Conservation (phyloP, 495 filamentous ascomycete genomes). For the Trichocladium antarcticum region DNA sequence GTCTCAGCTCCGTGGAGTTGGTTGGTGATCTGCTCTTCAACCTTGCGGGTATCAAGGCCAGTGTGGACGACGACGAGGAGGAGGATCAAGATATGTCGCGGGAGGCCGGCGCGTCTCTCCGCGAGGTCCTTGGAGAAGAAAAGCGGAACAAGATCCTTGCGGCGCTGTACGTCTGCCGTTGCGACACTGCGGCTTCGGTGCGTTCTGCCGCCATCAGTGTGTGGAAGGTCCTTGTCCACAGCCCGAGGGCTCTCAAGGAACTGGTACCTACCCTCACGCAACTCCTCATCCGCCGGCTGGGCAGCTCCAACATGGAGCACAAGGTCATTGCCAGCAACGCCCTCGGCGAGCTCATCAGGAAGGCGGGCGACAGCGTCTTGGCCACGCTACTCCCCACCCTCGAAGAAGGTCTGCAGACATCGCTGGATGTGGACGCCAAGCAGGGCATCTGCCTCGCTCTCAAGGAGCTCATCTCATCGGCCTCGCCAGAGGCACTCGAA, state of each 20-base stretch:
- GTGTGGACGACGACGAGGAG: constrained; percentile 59
- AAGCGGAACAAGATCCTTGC: constrained; percentile 92
- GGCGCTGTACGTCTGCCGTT: constrained; percentile 91
- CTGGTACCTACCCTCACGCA: constrained; percentile 88
- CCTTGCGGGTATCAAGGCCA: constrained; percentile 85
- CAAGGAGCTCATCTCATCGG: constrained; percentile 85
- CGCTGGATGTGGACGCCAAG: constrained; percentile 84
- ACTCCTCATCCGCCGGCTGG: constrained; percentile 85
- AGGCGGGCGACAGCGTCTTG: constrained; percentile 87
- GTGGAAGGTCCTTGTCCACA: constrained; percentile 94
- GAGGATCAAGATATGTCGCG: constrained; percentile 65
- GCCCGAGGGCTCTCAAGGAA: constrained; percentile 85
- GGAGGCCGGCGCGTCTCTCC: constrained; percentile 79
- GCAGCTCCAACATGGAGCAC: constrained; percentile 94
- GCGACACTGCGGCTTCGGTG: constrained; percentile 89
- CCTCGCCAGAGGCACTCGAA: constrained; percentile 77
- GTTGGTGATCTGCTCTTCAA: constrained; percentile 97
- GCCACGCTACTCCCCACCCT: constrained; percentile 80
- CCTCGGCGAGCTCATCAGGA: constrained; percentile 88
- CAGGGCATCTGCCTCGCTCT: constrained; percentile 97
- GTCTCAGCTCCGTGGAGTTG: constrained; percentile 92
- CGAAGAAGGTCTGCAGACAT: constrained; percentile 80
- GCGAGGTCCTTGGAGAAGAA: constrained; percentile 90
- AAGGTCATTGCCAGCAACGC: constrained; percentile 97
- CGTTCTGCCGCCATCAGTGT: constrained; percentile 82